Evolutionary conservation across 1,284 basidiomycete genomes (phyloP), one percentile per base, ranked within the genome.

Genomic region (Marasmius oreades): DNA sequence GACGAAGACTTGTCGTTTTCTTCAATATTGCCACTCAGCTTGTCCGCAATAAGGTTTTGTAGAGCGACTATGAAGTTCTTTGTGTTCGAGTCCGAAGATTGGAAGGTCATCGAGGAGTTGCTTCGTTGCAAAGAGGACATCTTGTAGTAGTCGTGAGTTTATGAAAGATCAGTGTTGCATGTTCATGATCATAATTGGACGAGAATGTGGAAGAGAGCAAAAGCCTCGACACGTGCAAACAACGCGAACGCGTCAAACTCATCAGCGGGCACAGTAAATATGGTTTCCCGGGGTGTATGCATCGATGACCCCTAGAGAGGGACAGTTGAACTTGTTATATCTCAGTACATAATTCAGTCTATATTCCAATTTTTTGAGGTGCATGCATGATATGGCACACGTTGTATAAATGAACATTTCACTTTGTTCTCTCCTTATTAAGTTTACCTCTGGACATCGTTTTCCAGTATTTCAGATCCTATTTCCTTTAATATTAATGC

Each of bases 71-170:
- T 50, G 28, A 50, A 50, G 24, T 33, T 50, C n/a, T 50, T 50
- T n/a, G 31, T 39, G 34, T 71, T 46, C 20, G 45, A 46, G 22
- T 46, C 45, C 18, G 45, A 46, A 14, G 45, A 24, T 7, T 46
- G 14, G 2, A 46, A 46, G 23, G 45, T 22, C 45, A 28, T 46
- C 11, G 45, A 20, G 6, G 39, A 12, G n/a, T 11, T 24, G 39
- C 20, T 42, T 42, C n/a, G 39, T 42, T 8, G 16, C 8, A 42
- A 18, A 18, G 39, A 37, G 36, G 36, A 20, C 39, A 42, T 46
- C 11, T 16, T 1, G 45, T 5, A 46, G 45, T 6, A n/a, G 23
- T 46, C 7, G 8, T 5, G 7, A 8, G 45, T 28, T 6, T 8
- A 46, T 7, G 2, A 20, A 28, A 20, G 8, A 16, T 28, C 45